A percentile compares a stretch with the other conserved stretches of the same genome.
Conservation (phyloP, 306 rosid genomes). For the Lagenaria siceraria region DNA sequence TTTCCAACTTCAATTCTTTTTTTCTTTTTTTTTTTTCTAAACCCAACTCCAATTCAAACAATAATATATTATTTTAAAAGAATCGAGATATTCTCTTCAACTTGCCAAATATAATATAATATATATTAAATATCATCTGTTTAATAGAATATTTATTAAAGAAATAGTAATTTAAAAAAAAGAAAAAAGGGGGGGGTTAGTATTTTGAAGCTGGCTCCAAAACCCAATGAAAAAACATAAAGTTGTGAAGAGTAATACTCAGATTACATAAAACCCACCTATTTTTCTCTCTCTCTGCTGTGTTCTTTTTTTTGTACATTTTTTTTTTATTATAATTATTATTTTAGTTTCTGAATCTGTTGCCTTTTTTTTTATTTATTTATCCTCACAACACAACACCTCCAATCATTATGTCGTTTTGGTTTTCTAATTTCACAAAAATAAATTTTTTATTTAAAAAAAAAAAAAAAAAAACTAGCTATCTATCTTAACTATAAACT, state of each 20-base stretch:
- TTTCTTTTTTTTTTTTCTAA: no score
- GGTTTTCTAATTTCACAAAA: neutral
- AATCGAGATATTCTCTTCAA: slow-evolving; percentile 8
- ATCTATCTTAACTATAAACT: no score
- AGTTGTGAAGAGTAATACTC: slow-evolving; percentile 6
- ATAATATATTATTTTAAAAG: neutral
- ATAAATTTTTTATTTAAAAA: no score
- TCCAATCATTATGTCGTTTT: slow-evolving; percentile 8
- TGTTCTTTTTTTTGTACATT: neutral
- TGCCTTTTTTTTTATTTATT: neutral
- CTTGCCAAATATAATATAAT: neutral
- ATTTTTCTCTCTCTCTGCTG: neutral
- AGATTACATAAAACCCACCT: slow-evolving; percentile 6
- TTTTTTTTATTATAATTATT: neutral
- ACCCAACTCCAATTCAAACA: neutral
- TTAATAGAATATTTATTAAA: neutral
- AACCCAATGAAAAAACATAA: neutral
- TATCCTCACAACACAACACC: neutral
- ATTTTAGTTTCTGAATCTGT: neutral
- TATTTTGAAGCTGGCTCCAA: neutral
- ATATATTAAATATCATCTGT: neutral
- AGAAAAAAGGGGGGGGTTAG: no score
- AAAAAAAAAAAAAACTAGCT: no score
- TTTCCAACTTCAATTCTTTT: neutral
- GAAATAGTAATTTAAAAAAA: neutral